Evolutionary conservation across 2,329 filamentous ascomycete genomes (phyloP).

Genomic region (Magnaporthales sp.): DNA sequence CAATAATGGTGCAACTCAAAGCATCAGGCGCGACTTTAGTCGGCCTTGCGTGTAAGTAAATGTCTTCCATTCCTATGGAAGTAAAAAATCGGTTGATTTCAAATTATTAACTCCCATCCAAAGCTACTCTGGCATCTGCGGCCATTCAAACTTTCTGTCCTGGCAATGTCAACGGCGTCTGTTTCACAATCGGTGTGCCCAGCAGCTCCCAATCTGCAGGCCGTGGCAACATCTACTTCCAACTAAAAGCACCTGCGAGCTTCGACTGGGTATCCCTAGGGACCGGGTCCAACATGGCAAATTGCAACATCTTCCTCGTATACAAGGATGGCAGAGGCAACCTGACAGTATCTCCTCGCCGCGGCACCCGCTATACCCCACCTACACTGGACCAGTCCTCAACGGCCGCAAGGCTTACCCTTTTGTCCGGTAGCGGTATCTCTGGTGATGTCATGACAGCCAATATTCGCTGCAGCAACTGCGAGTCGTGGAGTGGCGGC

Average conservation of each 20-base stretch:
- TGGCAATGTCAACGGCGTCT: conserved; percentile 29
- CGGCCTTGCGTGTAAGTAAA: background rate
- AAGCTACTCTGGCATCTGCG: conserved; percentile 13
- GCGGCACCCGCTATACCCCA: conserved; percentile 34
- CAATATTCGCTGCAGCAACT: conserved; percentile 48
- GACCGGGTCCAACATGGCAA: conserved; percentile 44
- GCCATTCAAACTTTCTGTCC: conserved; percentile 30
- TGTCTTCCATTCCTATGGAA: background rate
- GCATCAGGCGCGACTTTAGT: background rate
- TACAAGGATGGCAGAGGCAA: conserved; percentile 51
- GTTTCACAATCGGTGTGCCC: conserved; percentile 49
- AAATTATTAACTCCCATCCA: background rate
- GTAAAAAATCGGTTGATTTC: background rate
- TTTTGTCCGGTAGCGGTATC: conserved; percentile 53
- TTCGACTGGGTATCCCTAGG: conserved; percentile 52
- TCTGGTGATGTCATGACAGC: conserved; percentile 43
- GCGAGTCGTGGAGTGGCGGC: conserved; percentile 35
- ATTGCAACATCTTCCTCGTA: conserved; percentile 53
- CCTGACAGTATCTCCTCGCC: conserved; percentile 51
- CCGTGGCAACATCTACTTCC: conserved; percentile 51
- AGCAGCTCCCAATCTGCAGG: conserved; percentile 34
- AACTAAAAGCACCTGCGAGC: conserved; percentile 43
- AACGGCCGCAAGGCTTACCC: conserved; percentile 32
- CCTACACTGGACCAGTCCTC: conserved; percentile 34
- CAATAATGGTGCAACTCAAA: background rate